Evolutionary conservation across 2,329 filamentous ascomycete species (phyloP).

Genomic region (Calonectria hongkongensis): DNA sequence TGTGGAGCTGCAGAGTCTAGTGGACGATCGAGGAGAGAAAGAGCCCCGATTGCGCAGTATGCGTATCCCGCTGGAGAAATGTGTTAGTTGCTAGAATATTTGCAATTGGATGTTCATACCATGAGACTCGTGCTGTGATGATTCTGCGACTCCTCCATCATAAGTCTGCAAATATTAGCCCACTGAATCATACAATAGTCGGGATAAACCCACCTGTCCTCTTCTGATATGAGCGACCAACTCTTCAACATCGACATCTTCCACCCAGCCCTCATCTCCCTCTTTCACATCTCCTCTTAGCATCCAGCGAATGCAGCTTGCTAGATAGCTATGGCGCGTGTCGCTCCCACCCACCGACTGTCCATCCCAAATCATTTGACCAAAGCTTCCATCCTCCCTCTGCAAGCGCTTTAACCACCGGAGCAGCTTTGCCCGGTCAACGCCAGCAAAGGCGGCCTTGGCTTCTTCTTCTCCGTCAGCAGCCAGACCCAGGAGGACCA

Average conservation of each 20-base stretch:
- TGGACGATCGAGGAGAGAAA: constrained; percentile 83
- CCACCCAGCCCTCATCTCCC: constrained; percentile 72
- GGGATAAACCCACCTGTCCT: constrained; percentile 67
- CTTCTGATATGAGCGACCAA: constrained; percentile 82
- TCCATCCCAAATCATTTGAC: constrained; percentile 81
- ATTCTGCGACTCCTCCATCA: constrained; percentile 89
- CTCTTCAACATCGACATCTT: constrained; percentile 84
- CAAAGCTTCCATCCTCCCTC: constrained; percentile 91
- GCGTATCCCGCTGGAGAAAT: constrained; percentile 83
- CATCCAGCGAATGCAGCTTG: constrained; percentile 87
- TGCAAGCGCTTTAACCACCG: constrained; percentile 86
- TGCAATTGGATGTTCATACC: constrained; percentile 68
- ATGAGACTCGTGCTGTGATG: constrained; percentile 87
- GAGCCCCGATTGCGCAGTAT: constrained; percentile 88
- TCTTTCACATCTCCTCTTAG: constrained; percentile 77
- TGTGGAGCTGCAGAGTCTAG: constrained; percentile 56
- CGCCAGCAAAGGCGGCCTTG: constrained; percentile 72
- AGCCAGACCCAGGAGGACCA: constrained; percentile 79
- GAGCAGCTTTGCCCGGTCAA: constrained; percentile 81
- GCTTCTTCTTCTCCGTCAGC: constrained; percentile 64
- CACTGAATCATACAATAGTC: not conserved
- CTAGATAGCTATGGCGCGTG: constrained; percentile 91
- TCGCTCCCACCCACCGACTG: constrained; percentile 86
- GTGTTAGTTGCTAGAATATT: constrained; percentile 33
- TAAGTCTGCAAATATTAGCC: constrained; percentile 76